phyloP scores from a whole-genome alignment of 441 rosid species.

The Pelargonium fulgidum region DNA sequence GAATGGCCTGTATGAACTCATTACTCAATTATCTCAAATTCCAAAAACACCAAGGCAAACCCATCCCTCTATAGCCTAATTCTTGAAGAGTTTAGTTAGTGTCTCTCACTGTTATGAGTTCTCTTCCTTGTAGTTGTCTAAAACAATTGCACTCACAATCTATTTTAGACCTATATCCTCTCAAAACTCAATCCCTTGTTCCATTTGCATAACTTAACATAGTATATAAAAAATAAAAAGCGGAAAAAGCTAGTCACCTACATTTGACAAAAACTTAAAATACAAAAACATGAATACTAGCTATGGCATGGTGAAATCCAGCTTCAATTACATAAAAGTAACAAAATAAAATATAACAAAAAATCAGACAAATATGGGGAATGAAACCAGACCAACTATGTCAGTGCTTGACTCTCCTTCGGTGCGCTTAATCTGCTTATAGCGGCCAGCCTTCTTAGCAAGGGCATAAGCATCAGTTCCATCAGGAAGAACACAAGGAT shows the following conservation, averaged over 20 bases:
- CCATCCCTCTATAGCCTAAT: not conserved
- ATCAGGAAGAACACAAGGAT: slow-evolving; percentile 94
- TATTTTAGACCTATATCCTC: not conserved
- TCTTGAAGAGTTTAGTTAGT: not conserved
- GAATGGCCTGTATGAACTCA: not conserved
- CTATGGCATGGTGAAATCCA: slow-evolving; percentile 3
- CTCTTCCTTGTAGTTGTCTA: not conserved
- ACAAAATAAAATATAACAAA: not conserved
- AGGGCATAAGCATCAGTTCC: slow-evolving; percentile 93
- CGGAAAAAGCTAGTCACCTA: not conserved
- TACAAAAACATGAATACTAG: not conserved
- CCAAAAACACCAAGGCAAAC: not conserved
- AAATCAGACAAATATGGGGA: slow-evolving; percentile 11
- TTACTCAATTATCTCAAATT: not conserved
- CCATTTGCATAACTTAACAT: not conserved
- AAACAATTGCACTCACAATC: not conserved
- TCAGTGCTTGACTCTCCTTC: slow-evolving; percentile 99
- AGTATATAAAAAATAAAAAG: not conserved
- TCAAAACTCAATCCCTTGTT: not conserved
- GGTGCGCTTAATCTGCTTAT: slow-evolving; percentile 96
- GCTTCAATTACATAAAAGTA: slow-evolving; percentile 1
- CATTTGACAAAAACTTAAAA: not conserved
- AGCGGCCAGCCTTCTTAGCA: slow-evolving; percentile 88
- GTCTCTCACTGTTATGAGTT: not conserved
- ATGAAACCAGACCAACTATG: slow-evolving; percentile 67